Evolutionary conservation across 306 rosid genomes (phyloP).

Genomic region (Cicer bijugum): DNA sequence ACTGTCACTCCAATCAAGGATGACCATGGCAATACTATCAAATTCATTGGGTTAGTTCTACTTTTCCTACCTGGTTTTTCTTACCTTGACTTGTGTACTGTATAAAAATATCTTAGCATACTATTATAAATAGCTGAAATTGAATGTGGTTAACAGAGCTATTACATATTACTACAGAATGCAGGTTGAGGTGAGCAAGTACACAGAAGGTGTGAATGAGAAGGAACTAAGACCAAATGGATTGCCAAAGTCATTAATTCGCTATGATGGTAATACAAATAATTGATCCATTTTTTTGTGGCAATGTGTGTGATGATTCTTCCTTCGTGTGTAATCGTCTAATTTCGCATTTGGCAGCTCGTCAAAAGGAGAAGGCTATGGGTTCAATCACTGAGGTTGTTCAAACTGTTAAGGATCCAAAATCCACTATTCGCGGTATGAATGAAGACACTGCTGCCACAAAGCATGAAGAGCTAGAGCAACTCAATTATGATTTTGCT

Average conservation of each 20-base stretch:
- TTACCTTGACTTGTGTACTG: not conserved
- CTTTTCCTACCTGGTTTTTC: conserved; percentile 22
- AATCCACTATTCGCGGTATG: conserved; percentile 48
- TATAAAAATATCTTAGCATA: not conserved
- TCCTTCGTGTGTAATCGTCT: conserved; percentile 43
- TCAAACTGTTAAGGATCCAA: conserved; percentile 75
- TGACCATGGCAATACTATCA: conserved; percentile 69
- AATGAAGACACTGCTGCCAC: conserved; percentile 49
- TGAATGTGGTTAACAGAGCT: conserved; percentile 38
- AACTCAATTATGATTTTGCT: conserved; percentile 54
- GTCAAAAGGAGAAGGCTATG: conserved; percentile 82
- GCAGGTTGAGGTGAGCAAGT: conserved; percentile 98
- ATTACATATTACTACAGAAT: conserved; percentile 61
- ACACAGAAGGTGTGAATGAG: conserved; percentile 85
- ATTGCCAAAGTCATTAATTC: conserved; percentile 80
- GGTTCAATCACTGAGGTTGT: conserved; percentile 86
- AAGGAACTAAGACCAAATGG: conserved; percentile 77
- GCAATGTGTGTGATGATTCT: conserved; percentile 22
- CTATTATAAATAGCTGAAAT: not conserved
- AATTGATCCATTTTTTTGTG: not conserved
- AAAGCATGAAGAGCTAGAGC: conserved; percentile 61
- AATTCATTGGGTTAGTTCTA: conserved; percentile 77
- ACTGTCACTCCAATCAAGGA: conserved; percentile 86
- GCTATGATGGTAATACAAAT: conserved; percentile 67
- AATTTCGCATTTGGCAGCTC: conserved; percentile 62